A percentile compares a stretch with the other conserved stretches of the same genome.
phyloP scores from a whole-genome alignment of 768 basidiomycete genomes.

The Amanita pseudoporphyria region DNA sequence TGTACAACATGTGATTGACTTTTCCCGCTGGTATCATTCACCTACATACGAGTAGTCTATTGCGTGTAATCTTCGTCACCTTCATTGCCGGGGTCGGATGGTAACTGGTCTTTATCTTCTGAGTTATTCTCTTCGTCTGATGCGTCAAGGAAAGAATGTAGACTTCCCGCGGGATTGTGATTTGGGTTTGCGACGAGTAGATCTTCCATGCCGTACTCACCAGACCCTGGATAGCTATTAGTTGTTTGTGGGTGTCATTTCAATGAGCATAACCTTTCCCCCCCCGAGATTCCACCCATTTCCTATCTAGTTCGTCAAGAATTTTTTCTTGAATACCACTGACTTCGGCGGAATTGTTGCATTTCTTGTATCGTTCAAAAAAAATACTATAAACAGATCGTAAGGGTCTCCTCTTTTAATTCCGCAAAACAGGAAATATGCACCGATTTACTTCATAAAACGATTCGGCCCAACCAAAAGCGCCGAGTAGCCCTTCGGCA shows the following conservation, averaged over 20 bases:
- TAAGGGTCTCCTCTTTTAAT: not conserved
- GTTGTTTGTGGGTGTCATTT: not conserved
- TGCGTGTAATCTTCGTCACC: not conserved
- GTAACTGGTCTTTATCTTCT: not conserved
- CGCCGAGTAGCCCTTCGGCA: slow-evolving; percentile 67
- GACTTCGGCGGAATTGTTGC: slow-evolving; percentile 52
- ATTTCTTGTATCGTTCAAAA: slow-evolving; percentile 70
- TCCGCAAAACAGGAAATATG: not conserved
- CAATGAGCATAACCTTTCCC: slow-evolving; percentile 31
- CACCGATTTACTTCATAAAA: slow-evolving; percentile 84
- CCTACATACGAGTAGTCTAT: not conserved
- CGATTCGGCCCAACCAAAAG: slow-evolving; percentile 87
- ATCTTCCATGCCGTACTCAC: slow-evolving; percentile 32
- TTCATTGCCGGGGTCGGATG: not conserved
- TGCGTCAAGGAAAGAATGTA: not conserved
- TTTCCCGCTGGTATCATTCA: no score
- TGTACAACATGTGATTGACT: no score
- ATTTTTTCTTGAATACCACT: slow-evolving; percentile 53
- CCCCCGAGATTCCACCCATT: slow-evolving; percentile 47
- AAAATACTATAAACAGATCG: slow-evolving; percentile 32
- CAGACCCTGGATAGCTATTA: not conserved
- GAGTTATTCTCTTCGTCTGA: not conserved
- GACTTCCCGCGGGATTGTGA: slow-evolving; percentile 21
- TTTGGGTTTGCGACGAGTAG: slow-evolving; percentile 66
- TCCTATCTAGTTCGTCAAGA: slow-evolving; percentile 57